Base-by-base conservation (phyloP, 2,329 filamentous ascomycete species). In the Penicillium sp. region DNA sequence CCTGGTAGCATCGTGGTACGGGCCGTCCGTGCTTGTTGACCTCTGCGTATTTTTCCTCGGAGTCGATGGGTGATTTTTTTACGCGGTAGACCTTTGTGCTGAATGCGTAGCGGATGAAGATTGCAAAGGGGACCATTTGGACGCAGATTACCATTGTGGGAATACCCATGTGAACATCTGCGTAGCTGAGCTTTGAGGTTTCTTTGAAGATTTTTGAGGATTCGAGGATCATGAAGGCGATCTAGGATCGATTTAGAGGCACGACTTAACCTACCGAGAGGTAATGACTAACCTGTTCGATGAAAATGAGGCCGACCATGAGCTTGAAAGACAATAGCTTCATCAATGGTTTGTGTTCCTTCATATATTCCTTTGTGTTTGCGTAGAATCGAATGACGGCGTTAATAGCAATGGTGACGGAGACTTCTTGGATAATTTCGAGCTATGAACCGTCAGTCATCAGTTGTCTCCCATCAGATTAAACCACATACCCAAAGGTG, bases 311-410 rank as follows among this genome's bases (percentile, higher is more conserved):
- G 48, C 65, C 64, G 21, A 75, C 63, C 24, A 75, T 68, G 11
- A 73, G 54, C 54, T 76, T 76, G 60, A 75, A 74, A 0, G 70
- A 68, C 16, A 69, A 37, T 1, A 75, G 62, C 48, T 75, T 75
- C 8, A 60, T 51, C 10, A 75, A 45, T 7, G 71, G 67, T 52
- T 69, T 63, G 59, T 73, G 64, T 14, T 66, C 61, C 13, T 59
- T 55, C 27, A 75, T 61, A 10, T 68, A 52, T 3, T 52, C 27
- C 45, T 68, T 70, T 16, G 72, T 57, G 0, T 56, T 59, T 8
- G 19, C 43, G 51, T 72, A 73, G 48, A 73, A 70, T 8, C 46
- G 55, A 8, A 75, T 53, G 4, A 70, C 61, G 1, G 68, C 45
- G 4, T 66, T 48, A 11, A 73, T 57, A 3, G 72, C 65, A 52